Evolutionary conservation across 495 filamentous ascomycete genomes (phyloP).

Genomic region (Penicillium coprophilum): DNA sequence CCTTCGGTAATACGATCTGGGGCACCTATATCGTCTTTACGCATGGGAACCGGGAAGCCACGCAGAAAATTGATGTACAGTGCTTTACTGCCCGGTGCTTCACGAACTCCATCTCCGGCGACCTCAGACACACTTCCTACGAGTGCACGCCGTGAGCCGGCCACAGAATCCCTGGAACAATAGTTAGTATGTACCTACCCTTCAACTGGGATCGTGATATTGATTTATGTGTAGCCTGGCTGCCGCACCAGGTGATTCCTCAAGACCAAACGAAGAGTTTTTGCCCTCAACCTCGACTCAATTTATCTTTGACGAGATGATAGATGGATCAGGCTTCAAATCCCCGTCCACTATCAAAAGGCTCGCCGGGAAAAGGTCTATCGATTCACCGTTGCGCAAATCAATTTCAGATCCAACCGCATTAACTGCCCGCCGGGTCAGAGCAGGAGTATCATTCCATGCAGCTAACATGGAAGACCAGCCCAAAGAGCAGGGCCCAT

Average conservation of each 20-base stretch:
- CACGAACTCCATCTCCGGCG: slow-evolving; percentile 14
- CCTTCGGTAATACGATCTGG: not conserved
- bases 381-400: slow-evolving; percentile 35
- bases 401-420: slow-evolving; percentile 39
- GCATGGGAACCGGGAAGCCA: slow-evolving; percentile 38
- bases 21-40: slow-evolving; percentile 28
- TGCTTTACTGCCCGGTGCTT: slow-evolving; percentile 36
- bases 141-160: slow-evolving; percentile 7
- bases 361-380: slow-evolving; percentile 10
- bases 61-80: slow-evolving; percentile 51
- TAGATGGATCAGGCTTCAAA: slow-evolving; percentile 12
- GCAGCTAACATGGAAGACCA: slow-evolving; percentile 12
- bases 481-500: slow-evolving; percentile 41
- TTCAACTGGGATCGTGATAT: slow-evolving; percentile 3
- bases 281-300: slow-evolving; percentile 34
- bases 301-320: slow-evolving; percentile 35
- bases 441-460: slow-evolving; percentile 25
- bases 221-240: slow-evolving; percentile 21
- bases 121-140: slow-evolving; percentile 7
- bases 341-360: slow-evolving; percentile 6
- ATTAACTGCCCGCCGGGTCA: slow-evolving; percentile 17
- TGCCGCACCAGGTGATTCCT: not conserved
- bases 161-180: slow-evolving; percentile 11
- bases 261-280: slow-evolving; percentile 25
- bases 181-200: slow-evolving; percentile 37